A percentile compares a stretch with the other conserved stretches of the same genome.
These are phyloP conservation scores for Escallonia rubra DNA, from an alignment of 129 eudicot genomes.

Conservation along the genomic window DNA sequence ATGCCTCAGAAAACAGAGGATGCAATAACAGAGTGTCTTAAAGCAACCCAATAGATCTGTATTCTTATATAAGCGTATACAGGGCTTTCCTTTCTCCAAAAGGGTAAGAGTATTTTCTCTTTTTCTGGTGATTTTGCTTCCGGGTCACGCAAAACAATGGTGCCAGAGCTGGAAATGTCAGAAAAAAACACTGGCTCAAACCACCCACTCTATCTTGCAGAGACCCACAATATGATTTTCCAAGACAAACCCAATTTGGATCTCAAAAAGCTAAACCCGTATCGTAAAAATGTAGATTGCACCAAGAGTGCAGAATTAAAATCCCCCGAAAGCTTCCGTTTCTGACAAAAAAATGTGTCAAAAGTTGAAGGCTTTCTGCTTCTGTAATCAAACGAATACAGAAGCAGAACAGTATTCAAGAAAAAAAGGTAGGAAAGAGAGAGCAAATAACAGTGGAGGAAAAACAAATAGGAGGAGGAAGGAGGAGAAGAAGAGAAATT, in stretches of 20 bases:
- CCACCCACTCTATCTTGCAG: not conserved
- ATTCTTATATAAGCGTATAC: not conserved
- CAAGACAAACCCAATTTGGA: not conserved
- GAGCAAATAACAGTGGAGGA: too few relatives aligned
- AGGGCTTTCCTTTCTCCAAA: not conserved
- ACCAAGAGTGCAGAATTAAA: not conserved
- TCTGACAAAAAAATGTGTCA: not conserved
- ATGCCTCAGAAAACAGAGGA: not conserved
- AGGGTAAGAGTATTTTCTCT: not conserved
- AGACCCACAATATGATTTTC: not conserved
- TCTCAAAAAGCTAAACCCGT: not conserved
- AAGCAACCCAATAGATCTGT: not conserved
- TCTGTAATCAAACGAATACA: constrained; percentile 12
- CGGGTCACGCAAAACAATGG: not conserved
- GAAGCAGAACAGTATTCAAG: not conserved
- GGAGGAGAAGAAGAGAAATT: not conserved
- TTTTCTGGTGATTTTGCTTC: not conserved
- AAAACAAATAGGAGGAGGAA: not conserved
- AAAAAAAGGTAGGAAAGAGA: too few relatives aligned
- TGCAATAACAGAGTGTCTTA: not conserved
- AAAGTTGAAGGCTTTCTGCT: constrained; percentile 5
- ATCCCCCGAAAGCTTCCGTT: not conserved
- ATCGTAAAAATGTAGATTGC: not conserved
- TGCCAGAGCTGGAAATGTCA: not conserved
- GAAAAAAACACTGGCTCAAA: not conserved